Base-by-base conservation (phyloP, 495 filamentous ascomycete genomes). In the Friedmanniomyces simplex region DNA sequence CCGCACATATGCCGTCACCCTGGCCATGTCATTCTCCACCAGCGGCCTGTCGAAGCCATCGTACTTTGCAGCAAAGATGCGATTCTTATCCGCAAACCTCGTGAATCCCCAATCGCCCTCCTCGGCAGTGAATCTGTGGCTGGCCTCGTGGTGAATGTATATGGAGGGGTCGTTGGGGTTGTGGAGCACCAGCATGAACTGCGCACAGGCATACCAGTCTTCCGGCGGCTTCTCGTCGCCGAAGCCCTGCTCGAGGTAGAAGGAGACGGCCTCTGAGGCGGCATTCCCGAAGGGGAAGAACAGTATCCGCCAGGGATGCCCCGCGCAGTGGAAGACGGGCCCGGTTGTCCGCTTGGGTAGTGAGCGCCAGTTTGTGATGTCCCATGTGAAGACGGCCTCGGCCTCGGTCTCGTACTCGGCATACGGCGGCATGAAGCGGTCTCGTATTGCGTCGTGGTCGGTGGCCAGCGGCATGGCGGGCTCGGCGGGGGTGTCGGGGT, bases 71-170 rank as follows among this genome's bases (percentile, higher is more conserved):
- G 77, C 82, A 67, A 96, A 95, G 64, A 96, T 81, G 64, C 81
- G 85, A 30, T 88, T 80, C 48, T 94, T 72, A 63, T 96, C 91
- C 21, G 84, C 82, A 67, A 96, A 99, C 52, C 89, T 73, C 4
- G 94, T 97, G 66, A 99, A 99, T 0, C 93, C 93, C 93, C 93
- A 99, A 64, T 99, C 93, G n/a, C 88, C 88, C 72, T 99, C 93
- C 21, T 96, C 91, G 41, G 83, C 85, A 12, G 87, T 96, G 67
- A 96, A 99, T 52, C 93, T 84, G 65, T 99, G 93, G 56, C 89
- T 88, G 4, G 84, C 84, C 5, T 76, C 60, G 60, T 88, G 91
- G 49, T 81, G 77, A 37, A 78, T 72, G 66, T 82, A 85, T 57
- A 96, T 80, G 26, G 81, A 79, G 7, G 93, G 90, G 60, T 95